phyloP scores from a whole-genome alignment of 306 rosid genomes.

The Lathyrus sativus region DNA sequence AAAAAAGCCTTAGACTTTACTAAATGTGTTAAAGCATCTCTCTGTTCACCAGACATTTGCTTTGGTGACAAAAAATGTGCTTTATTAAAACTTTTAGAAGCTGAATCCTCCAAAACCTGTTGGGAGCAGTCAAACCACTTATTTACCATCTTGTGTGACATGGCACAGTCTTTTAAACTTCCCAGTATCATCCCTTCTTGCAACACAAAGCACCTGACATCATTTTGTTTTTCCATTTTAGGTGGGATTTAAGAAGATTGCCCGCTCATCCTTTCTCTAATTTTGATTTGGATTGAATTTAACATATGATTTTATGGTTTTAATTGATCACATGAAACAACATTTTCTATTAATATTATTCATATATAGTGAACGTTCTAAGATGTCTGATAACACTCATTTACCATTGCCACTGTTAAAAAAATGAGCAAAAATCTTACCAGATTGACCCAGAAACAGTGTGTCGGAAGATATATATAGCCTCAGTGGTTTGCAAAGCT shows the following conservation, averaged over 20 bases:
- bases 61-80: background rate
- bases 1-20: background rate
- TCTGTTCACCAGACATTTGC: background rate
- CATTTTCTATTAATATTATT: background rate
- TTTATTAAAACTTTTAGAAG: background rate
- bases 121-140: background rate
- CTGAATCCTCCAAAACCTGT: background rate
- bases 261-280: background rate
- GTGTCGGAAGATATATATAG: background rate
- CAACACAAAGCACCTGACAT: background rate
- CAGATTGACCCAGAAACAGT: background rate
- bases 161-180: background rate
- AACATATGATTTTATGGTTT: background rate
- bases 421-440: background rate
- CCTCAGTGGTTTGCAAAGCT: background rate
- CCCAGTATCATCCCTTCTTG: background rate
- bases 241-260: slow-evolving; percentile 5
- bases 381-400: background rate
- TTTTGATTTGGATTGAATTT: slow-evolving; percentile 2
- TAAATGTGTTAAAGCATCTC: background rate
- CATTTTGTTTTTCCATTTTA: background rate
- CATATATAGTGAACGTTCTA: background rate
- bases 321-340: background rate
- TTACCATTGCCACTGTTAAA: background rate
- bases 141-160: background rate